Base-by-base conservation (phyloP, 805 yeast species). In the Cephaloascus fragrans region DNA sequence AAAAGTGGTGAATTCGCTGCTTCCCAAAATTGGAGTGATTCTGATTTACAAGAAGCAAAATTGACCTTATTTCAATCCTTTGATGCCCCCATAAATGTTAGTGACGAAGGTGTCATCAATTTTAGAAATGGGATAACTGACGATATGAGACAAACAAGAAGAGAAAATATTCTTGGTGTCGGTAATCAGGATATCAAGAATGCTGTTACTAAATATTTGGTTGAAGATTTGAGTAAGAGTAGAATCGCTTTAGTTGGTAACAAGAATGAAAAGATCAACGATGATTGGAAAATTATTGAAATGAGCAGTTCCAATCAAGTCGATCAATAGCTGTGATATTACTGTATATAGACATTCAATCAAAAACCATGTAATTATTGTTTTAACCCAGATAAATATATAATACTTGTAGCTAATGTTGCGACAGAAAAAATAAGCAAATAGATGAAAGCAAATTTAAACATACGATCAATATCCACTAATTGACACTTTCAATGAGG, bases 1-100 rank as follows among this genome's bases (percentile, higher is more conserved):
- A 59, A 66, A 3, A 66, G 79, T 2, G 79, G 78, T 2, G 53
- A 60, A 8, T 71, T 72, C 56, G 60, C 64, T 1, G 42, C 66
- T 16, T 58, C 61, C 4, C 57, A 62, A n/a, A 56, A 60, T 19
- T 81, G 87, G 83, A 65, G 69, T 10, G 69, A 67, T 0, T 60
- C 64, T 12, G 96, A 86, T 47, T 62, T 93, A 37, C 85, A 85
- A 46, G 96, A 88, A 51, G 96, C 97, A 26, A 88, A 90, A 55
- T 64, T 93, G 49, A 77, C 95, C 9, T 76, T 93, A 28, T 93
- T 93, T 75, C 98, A 93, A 61, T 75, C 81, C 41, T 64, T 93
- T 14, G 98, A 93, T 62, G 84, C 96, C 1, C 98, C 98, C 10
- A 69, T 75, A 34, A 81, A 89, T 52, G 80, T 87, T 14, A 73